A percentile compares a stretch with the other conserved stretches of the same genome.
phyloP scores from a whole-genome alignment of 1,284 basidiomycete genomes.

The Trichosporon inkin region DNA sequence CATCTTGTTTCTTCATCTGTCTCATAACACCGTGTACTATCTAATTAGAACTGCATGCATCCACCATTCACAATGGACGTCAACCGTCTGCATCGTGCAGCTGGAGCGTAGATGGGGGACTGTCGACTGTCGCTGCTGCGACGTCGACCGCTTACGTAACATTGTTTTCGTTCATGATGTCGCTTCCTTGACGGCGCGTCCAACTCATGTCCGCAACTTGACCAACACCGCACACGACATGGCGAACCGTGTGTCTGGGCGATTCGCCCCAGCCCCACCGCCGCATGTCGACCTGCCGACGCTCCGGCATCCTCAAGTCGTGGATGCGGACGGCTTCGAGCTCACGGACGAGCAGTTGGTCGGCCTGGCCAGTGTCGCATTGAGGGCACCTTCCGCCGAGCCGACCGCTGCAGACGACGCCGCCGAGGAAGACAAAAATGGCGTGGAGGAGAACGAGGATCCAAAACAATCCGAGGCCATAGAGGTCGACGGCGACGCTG shows the following conservation, averaged over 20 bases:
- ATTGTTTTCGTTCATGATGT: conserved; percentile 2
- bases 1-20: neutral
- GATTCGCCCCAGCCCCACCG: conserved; percentile 17
- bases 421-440: conserved; percentile 11
- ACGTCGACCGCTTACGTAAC: neutral
- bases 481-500: conserved; percentile 9
- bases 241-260: conserved; percentile 17
- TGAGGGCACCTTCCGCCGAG: neutral
- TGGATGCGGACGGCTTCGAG: conserved; percentile 37
- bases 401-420: conserved; percentile 11
- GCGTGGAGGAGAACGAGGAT: conserved; percentile 11
- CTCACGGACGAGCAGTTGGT: conserved; percentile 41
- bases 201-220: conserved; percentile 2
- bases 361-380: conserved; percentile 30
- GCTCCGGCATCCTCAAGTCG: conserved; percentile 31
- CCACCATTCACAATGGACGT: neutral
- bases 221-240: conserved; percentile 8
- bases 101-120: too few species aligned
- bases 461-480: conserved; percentile 5
- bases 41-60: conserved; percentile 7
- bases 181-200: neutral
- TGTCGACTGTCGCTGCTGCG: too few species aligned
- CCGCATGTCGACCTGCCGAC: conserved; percentile 33
- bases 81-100: neutral
- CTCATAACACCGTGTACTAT: conserved; percentile 8